Percentiles rank a stretch among this genome's conserved stretches.
Conservation (phyloP, 2,329 filamentous ascomycete species). For the Colletotrichum incanum region DNA sequence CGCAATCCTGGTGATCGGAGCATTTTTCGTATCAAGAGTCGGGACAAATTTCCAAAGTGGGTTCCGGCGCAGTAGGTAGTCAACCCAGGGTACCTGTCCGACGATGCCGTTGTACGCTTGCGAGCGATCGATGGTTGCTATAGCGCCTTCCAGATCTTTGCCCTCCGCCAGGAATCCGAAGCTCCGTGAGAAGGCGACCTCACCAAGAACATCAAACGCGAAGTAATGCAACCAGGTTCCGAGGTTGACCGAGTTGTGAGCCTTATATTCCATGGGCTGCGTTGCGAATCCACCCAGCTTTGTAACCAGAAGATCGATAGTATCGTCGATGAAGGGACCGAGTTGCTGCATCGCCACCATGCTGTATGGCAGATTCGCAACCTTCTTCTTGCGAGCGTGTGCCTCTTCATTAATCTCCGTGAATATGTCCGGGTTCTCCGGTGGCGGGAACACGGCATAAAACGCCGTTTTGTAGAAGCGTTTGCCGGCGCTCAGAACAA, state of each 20-base stretch:
- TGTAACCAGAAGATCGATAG: slow-evolving; percentile 61
- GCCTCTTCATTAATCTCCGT: slow-evolving; percentile 68
- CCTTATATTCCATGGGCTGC: background rate
- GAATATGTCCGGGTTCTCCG: slow-evolving; percentile 72
- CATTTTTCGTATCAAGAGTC: slow-evolving; percentile 59
- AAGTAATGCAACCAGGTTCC: slow-evolving; percentile 61
- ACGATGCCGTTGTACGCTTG: slow-evolving; percentile 69
- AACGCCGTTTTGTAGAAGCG: slow-evolving; percentile 69
- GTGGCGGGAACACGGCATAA: slow-evolving; percentile 69
- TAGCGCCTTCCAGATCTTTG: slow-evolving; percentile 60
- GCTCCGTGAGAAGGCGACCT: slow-evolving; percentile 66
- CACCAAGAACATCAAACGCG: slow-evolving; percentile 62
- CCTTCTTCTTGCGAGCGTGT: slow-evolving; percentile 70
- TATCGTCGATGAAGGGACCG: slow-evolving; percentile 66
- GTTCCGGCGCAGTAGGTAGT: slow-evolving; percentile 64
- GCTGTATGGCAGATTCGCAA: slow-evolving; percentile 66
- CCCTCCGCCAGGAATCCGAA: slow-evolving; percentile 68
- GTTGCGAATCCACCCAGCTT: slow-evolving; percentile 59
- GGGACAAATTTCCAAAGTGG: slow-evolving; percentile 60
- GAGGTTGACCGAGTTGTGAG: slow-evolving; percentile 56
- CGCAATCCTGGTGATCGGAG: slow-evolving; percentile 68
- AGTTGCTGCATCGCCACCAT: slow-evolving; percentile 69
- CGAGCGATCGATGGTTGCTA: slow-evolving; percentile 64
- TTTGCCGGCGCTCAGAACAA: slow-evolving; percentile 64
- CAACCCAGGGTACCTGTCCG: slow-evolving; percentile 66